phyloP scores from a whole-genome alignment of 2,329 filamentous ascomycete genomes.

The Elsinoe batatas region DNA sequence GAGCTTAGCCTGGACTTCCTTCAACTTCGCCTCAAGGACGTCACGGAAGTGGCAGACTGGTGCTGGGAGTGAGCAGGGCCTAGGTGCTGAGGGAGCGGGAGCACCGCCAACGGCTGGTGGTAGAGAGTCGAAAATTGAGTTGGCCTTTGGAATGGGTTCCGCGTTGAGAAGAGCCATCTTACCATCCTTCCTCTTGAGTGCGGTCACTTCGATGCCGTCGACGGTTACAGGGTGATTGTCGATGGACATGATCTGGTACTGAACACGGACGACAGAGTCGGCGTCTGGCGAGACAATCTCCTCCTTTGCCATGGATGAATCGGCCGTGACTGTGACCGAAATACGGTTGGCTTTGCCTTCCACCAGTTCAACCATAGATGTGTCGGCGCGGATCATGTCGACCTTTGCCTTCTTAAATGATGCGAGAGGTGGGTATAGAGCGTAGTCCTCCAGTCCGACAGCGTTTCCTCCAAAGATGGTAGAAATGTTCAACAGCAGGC shows the following conservation, averaged over 20 bases:
- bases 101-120: neutral
- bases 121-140: constrained; percentile 22
- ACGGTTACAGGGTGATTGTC: constrained; percentile 43
- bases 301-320: constrained; percentile 29
- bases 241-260: constrained; percentile 52
- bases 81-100: constrained; percentile 14
- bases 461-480: constrained; percentile 38
- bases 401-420: constrained; percentile 32
- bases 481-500: constrained; percentile 41
- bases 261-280: constrained; percentile 44
- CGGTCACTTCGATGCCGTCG: constrained; percentile 47
- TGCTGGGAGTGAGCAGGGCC: constrained; percentile 34
- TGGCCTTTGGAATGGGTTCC: constrained; percentile 20
- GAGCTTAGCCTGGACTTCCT: constrained; percentile 25
- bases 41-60: constrained; percentile 48
- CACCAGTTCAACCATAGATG: constrained; percentile 19
- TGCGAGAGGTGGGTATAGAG: constrained; percentile 46
- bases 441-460: constrained; percentile 50
- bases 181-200: constrained; percentile 50
- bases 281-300: constrained; percentile 43
- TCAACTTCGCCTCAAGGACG: constrained; percentile 36
- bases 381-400: constrained; percentile 11
- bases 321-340: constrained; percentile 24
- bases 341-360: constrained; percentile 23
- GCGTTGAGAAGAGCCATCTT: constrained; percentile 47